A percentile compares a stretch with the other conserved stretches of the same genome.
Evolutionary conservation across 1,139 yeast species (phyloP).

Genomic region (Suhomyces wounanorum): DNA sequence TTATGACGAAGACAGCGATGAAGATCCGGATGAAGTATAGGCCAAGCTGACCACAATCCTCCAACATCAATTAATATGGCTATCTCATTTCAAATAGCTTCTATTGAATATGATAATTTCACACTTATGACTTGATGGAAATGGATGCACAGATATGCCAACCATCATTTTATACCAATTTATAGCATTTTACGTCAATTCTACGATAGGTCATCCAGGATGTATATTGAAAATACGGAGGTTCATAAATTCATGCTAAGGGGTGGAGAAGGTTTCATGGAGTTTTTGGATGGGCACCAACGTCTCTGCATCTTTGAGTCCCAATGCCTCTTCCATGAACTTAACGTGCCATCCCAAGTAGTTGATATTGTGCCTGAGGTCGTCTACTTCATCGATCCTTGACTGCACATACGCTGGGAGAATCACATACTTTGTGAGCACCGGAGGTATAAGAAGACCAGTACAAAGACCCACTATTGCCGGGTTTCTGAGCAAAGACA

Average conservation of each 20-base stretch:
- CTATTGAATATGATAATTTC: too few relatives aligned
- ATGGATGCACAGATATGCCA: not conserved
- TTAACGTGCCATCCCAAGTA: slow-evolving; percentile 44
- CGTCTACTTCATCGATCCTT: slow-evolving; percentile 33
- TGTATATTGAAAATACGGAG: not conserved
- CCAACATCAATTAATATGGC: too few relatives aligned
- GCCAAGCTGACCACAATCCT: too few relatives aligned
- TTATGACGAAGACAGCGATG: slow-evolving; percentile 7
- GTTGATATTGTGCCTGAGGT: slow-evolving; percentile 36
- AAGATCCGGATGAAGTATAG: slow-evolving; percentile 7
- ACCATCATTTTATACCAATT: not conserved
- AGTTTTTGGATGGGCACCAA: slow-evolving; percentile 27
- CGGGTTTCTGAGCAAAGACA: slow-evolving; percentile 1
- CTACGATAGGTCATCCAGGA: not conserved
- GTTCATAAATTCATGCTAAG: not conserved
- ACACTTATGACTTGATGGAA: too few relatives aligned
- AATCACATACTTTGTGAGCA: slow-evolving; percentile 29
- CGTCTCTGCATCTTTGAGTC: slow-evolving; percentile 30
- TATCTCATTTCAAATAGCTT: too few relatives aligned
- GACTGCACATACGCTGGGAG: slow-evolving; percentile 25
- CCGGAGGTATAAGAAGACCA: slow-evolving; percentile 35
- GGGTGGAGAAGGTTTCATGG: not conserved
- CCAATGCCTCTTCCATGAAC: slow-evolving; percentile 33
- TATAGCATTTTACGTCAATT: not conserved
- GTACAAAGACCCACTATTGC: slow-evolving; percentile 26